Evolutionary conservation across 2,329 filamentous ascomycete species (phyloP), one percentile per base, ranked within the genome.

Genomic region (Trichoderma brevicompactum): DNA sequence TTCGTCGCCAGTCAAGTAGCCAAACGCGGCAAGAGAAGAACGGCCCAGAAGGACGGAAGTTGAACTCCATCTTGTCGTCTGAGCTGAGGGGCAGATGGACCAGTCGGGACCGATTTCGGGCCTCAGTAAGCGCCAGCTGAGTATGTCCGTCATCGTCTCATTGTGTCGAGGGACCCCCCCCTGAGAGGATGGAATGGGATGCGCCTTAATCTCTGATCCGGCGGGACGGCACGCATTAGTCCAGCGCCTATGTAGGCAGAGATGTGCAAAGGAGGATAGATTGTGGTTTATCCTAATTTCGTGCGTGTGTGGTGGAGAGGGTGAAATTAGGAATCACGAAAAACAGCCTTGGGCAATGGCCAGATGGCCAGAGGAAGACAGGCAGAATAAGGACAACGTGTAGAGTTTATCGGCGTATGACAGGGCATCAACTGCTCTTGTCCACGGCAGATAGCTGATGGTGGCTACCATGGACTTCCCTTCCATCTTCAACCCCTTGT

Each of bases 151-250:
- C 58, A 61, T 61, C 28, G 48, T 54, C 59, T 36, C 49, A 46
- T 54, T 54, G 59, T 54, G 40, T 44, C 49, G 40, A 54, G 41
- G 19, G 15, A n/a, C n/a, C 9, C 23, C 38, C 58, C 48, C 58
- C 36, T 49, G 58, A 46, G 12, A 34, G 58, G 23, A 28, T 28
- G 23, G 23, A 28, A 28, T 28, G 23, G 23, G 40, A 36, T 40
- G 49, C 17, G 59, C 49, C 58, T 50, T 61, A 52, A 52, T 61
- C 58, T 61, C 58, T 61, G 58, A 63, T 53, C 59, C 49, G 7
- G 59, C 59, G 59, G 59, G 59, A 62, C 58, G 59, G 59, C 59
- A 12, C 49, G 59, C 59, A 38, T 54, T 63, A 63, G 59, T 19
- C 32, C 32, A 54, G 59, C 59, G 59, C 49, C n/a, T 63, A 63